Conservation (phyloP, 1,284 basidiomycete genomes). For the Cutaneotrichosporon cavernicola region DNA sequence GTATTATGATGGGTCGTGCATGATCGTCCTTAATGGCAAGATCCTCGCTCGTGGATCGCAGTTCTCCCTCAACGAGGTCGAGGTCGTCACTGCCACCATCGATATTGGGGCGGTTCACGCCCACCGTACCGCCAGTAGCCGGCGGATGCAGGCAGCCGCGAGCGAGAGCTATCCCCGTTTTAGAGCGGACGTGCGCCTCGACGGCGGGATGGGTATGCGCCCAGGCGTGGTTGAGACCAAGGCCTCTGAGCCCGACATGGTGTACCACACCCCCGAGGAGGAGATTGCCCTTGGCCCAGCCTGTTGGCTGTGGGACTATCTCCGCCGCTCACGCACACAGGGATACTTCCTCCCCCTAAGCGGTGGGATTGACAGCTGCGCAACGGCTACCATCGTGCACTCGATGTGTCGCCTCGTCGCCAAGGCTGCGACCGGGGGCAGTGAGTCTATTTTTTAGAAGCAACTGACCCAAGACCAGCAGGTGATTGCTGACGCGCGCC, state of each 20-base stretch:
- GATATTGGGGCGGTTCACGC: conserved; percentile 93
- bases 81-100: conserved; percentile 91
- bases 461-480: conserved; percentile 62
- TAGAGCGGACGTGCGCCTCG: conserved; percentile 73
- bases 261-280: conserved; percentile 86
- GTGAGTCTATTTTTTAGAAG: conserved; percentile 55
- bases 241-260: conserved; percentile 60
- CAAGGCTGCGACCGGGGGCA: conserved; percentile 68
- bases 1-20: conserved; percentile 95
- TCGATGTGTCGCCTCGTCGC: conserved; percentile 93
- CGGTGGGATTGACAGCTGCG: conserved; percentile 97
- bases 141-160: conserved; percentile 84
- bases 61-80: conserved; percentile 92
- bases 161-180: conserved; percentile 73
- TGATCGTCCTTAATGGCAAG: conserved; percentile 91
- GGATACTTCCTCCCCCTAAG: conserved; percentile 96
- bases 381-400: conserved; percentile 90
- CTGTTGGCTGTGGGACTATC: conserved; percentile 99
- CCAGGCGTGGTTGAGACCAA: conserved; percentile 65
- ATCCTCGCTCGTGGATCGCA: conserved; percentile 94
- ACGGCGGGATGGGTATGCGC: conserved; percentile 57
- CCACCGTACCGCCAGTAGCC: conserved; percentile 74
- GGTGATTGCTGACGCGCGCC: conserved; percentile 85
- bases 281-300: conserved; percentile 97
- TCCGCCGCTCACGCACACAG: conserved; percentile 86